Conservation (phyloP, 179 eudicot genomes). For the Spergularia azorica region DNA sequence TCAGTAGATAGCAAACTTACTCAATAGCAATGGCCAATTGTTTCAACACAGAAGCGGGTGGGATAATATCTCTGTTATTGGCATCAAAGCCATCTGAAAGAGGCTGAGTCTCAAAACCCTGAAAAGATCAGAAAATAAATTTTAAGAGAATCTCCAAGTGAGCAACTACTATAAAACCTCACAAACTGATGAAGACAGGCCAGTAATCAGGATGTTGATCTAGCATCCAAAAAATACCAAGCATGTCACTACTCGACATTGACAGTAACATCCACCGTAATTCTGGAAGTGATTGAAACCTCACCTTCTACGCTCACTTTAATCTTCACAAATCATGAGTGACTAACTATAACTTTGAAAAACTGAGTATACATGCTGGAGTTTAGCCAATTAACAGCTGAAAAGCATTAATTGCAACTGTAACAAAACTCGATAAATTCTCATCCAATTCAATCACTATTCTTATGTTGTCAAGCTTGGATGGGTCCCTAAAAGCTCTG, state of each 20-base stretch:
- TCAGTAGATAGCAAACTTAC: constrained; percentile 47
- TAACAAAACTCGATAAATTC: background rate
- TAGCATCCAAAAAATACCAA: background rate
- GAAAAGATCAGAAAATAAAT: constrained; percentile 20
- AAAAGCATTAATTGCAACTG: background rate
- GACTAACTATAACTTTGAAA: constrained; percentile 5
- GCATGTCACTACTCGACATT: background rate
- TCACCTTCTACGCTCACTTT: background rate
- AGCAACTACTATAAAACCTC: background rate
- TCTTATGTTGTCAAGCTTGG: no score
- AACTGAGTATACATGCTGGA: background rate
- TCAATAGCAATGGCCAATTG: constrained; percentile 74
- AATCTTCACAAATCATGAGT: background rate
- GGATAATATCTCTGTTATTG: constrained; percentile 48
- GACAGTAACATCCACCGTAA: background rate
- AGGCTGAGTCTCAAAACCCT: constrained; percentile 58
- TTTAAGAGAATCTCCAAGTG: background rate
- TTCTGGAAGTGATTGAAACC: background rate
- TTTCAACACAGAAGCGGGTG: constrained; percentile 59
- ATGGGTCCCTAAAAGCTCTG: no score
- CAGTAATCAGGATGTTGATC: background rate
- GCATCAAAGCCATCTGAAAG: constrained; percentile 38
- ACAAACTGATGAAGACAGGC: background rate
- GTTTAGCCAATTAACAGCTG: background rate
- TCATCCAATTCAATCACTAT: background rate